Evolutionary conservation across 2,329 filamentous ascomycete genomes (phyloP).

Genomic region (Myriangium duriaei): DNA sequence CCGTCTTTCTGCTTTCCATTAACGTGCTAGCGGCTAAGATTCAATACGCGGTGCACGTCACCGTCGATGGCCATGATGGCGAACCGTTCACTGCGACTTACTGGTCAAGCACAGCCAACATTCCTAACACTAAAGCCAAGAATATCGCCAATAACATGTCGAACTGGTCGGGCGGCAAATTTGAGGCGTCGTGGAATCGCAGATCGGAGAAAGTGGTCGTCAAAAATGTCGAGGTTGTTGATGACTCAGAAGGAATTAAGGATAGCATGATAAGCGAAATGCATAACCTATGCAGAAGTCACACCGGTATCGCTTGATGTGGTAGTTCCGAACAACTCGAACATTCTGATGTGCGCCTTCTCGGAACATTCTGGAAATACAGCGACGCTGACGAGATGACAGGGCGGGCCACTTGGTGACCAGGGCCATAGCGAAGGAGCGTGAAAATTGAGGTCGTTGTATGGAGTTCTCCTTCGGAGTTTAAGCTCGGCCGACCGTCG

Average conservation of each 20-base stretch:
- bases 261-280: background rate
- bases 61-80: background rate
- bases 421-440: too few species aligned
- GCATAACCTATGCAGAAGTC: background rate
- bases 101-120: background rate
- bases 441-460: too few species aligned
- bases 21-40: background rate
- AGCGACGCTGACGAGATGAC: too few species aligned
- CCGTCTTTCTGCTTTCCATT: too few species aligned
- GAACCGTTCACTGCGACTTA: background rate
- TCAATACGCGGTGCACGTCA: background rate
- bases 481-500: background rate
- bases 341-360: too few species aligned
- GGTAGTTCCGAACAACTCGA: too few species aligned
- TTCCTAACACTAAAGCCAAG: background rate
- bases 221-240: background rate
- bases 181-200: background rate
- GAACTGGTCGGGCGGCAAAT: background rate
- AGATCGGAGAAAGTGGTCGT: background rate
- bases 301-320: background rate
- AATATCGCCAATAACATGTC: background rate
- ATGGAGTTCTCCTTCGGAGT: background rate
- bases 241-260: background rate
- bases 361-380: too few species aligned
- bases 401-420: too few species aligned